phyloP scores from a whole-genome alignment of 2,329 filamentous ascomycete species.

The Aureobasidium lini region DNA sequence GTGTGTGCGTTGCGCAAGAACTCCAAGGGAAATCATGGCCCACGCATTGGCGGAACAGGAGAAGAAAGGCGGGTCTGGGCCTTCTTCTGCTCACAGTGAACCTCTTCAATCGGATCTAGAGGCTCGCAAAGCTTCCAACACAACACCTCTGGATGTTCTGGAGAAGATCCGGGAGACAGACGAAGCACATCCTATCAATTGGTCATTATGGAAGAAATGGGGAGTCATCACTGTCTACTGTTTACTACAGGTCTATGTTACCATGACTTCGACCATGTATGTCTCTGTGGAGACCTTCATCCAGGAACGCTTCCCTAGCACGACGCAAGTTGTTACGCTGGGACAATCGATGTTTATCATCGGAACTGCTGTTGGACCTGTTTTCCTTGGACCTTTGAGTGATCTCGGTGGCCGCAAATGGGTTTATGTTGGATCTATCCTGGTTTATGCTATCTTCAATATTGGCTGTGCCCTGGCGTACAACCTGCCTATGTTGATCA shows the following conservation, averaged over 20 bases:
- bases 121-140: background rate
- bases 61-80: background rate
- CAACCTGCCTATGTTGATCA: conserved; percentile 16
- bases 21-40: background rate
- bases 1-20: background rate
- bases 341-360: conserved; percentile 13
- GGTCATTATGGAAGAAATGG: conserved; percentile 11
- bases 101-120: conserved; percentile 3
- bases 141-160: conserved; percentile 6
- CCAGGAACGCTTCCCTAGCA: conserved; percentile 1
- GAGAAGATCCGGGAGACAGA: conserved; percentile 1
- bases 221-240: conserved; percentile 10
- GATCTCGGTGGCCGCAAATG: conserved; percentile 13
- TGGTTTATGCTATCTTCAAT: conserved; percentile 7
- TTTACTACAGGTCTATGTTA: conserved; percentile 7
- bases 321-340: conserved; percentile 7
- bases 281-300: conserved; percentile 3
- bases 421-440: conserved; percentile 11
- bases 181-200: conserved; percentile 5
- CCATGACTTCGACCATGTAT: conserved; percentile 11
- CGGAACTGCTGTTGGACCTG: conserved; percentile 12
- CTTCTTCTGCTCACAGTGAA: conserved; percentile 7
- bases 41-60: background rate
- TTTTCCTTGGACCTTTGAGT: conserved; percentile 11
- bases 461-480: conserved; percentile 12